These are phyloP conservation scores for Leishmania amazonensis DNA, from an alignment of 208 protist genomes.

Conservation along the genomic window DNA sequence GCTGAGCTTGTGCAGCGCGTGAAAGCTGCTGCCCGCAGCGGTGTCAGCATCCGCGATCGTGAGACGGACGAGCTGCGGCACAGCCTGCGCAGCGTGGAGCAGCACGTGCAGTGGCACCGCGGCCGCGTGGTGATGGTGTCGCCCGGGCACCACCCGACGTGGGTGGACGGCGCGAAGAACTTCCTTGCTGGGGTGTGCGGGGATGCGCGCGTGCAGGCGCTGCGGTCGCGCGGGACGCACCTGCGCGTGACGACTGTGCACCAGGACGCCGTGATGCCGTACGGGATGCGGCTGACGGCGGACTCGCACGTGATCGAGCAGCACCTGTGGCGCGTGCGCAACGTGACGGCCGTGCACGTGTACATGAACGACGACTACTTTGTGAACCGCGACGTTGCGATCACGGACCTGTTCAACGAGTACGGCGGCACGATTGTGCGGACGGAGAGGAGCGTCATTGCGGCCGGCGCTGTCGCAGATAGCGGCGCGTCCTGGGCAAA, in stretches of 20 bases:
- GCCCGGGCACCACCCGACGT: constrained; percentile 93
- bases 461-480: not conserved
- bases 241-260: constrained; percentile 64
- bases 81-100: constrained; percentile 94
- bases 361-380: constrained; percentile 85
- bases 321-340: constrained; percentile 60
- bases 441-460: constrained; percentile 19
- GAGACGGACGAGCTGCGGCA: constrained; percentile 95
- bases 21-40: not conserved
- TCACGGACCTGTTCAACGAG: constrained; percentile 65
- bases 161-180: constrained; percentile 78
- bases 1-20: not conserved
- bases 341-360: constrained; percentile 56
- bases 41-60: not conserved
- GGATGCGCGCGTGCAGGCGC: constrained; percentile 20
- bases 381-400: constrained; percentile 54
- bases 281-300: constrained; percentile 53
- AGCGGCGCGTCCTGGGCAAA: constrained; percentile 21
- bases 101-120: constrained; percentile 87
- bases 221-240: constrained; percentile 37
- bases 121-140: constrained; percentile 95
- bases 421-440: constrained; percentile 64
- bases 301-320: constrained; percentile 62
- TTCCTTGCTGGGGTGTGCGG: constrained; percentile 49
- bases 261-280: constrained; percentile 67